Evolutionary conservation across 2,329 filamentous ascomycete genomes (phyloP), one percentile per base, ranked within the genome.

Genomic region (Aspergillus hortae): DNA sequence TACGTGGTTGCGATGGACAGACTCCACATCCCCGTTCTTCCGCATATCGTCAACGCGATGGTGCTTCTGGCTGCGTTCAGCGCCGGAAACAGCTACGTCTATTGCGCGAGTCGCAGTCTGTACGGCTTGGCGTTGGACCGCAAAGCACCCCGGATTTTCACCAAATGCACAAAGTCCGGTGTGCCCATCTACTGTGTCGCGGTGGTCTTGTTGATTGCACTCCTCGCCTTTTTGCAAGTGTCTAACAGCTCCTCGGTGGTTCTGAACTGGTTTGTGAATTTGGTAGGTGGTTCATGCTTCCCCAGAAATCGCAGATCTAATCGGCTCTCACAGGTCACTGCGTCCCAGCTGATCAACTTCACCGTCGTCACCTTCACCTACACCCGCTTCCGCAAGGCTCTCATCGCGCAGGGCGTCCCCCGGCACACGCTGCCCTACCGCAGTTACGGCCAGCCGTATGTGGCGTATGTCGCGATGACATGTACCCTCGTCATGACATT

Each of bases 261-360:
- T 1, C 74, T 92, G 56, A 78, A 78, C 43, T 91, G 88, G 88
- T 84, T 91, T 58, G 81, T 89, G 38, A 87, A 81, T 53, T 71
- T 89, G 63, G 77, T 75, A 62, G 21, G 70, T 63, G 12, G 17
- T 23, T 1, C 2, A 32, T 7, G 35, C 15, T 4, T 27, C 10
- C 32, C 6, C n/a, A 7, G 15, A 15, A 42, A 21, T 30, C 5
- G 11, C 51, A 56, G 36, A 56, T 10, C 4, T 19, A 4, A 15
- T 14, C 6, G 15, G n/a, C 11, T 35, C 33, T 12, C 23, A 9
- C 27, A 75, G 73, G 74, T 89, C 15, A 90, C 88, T 10, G 86
- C 88, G 0, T 88, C 87, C 1, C 86, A 89, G 62, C 78, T 90
- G 12, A 85, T 90, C 71, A 88, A 88, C 65, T 90, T 86, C 71